Conservation (phyloP, 768 basidiomycete genomes). For the Podaxis pistillaris region DNA sequence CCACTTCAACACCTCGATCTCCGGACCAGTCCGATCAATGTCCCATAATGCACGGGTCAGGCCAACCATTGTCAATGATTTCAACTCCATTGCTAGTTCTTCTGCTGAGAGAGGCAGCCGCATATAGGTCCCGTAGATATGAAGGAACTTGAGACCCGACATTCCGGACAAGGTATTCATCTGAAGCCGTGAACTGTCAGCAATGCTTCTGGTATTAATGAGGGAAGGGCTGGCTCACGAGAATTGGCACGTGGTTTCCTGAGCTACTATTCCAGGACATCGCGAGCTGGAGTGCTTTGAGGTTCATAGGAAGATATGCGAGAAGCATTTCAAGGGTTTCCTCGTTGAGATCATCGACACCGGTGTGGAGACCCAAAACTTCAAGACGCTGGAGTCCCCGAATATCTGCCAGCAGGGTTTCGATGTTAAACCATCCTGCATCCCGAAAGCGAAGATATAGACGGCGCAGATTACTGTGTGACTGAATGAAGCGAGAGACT, state of each 20-base stretch:
- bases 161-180: slow-evolving; percentile 27
- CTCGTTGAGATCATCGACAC: slow-evolving; percentile 24
- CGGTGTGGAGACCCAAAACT: slow-evolving; percentile 39
- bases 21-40: slow-evolving; percentile 29
- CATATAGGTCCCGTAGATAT: slow-evolving; percentile 31
- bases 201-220: background rate
- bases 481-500: slow-evolving; percentile 31
- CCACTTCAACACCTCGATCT: slow-evolving; percentile 31
- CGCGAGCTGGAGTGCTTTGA: slow-evolving; percentile 36
- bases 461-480: slow-evolving; percentile 26
- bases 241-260: slow-evolving; percentile 22
- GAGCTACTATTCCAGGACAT: slow-evolving; percentile 29
- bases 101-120: slow-evolving; percentile 31
- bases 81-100: slow-evolving; percentile 33
- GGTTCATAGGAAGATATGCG: slow-evolving; percentile 24
- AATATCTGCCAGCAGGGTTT: slow-evolving; percentile 25
- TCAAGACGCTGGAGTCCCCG: slow-evolving; percentile 27
- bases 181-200: slow-evolving; percentile 8
- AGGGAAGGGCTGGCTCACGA: slow-evolving; percentile 23
- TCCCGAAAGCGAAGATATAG: slow-evolving; percentile 34
- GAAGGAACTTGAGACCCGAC: slow-evolving; percentile 33
- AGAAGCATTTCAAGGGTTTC: slow-evolving; percentile 25
- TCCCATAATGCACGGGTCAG: slow-evolving; percentile 38
- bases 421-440: slow-evolving; percentile 20
- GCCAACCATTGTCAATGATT: slow-evolving; percentile 32